A percentile compares a stretch with the other conserved stretches of the same genome.
These are phyloP conservation scores for Hypomyces perniciosus DNA, from an alignment of 2,329 filamentous ascomycete species.

Conservation along the genomic window DNA sequence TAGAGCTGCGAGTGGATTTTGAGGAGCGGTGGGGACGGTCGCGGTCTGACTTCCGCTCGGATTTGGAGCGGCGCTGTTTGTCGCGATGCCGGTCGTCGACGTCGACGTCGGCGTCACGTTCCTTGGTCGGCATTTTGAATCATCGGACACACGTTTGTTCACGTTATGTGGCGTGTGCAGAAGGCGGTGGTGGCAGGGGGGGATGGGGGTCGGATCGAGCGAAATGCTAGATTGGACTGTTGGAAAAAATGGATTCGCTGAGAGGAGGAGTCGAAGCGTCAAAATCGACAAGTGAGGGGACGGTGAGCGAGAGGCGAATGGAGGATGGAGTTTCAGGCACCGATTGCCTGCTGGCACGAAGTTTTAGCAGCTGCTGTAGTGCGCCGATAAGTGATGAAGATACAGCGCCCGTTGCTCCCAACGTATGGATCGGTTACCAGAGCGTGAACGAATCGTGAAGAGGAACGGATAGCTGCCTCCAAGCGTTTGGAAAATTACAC, in stretches of 20 bases:
- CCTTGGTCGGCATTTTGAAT: constrained; percentile 35
- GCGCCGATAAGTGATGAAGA: no score
- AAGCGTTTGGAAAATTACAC: no score
- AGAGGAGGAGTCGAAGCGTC: not conserved
- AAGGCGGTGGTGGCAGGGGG: not conserved
- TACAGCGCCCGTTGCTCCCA: no score
- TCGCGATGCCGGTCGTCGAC: constrained; percentile 34
- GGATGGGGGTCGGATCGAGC: not conserved
- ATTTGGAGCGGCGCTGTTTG: constrained; percentile 34
- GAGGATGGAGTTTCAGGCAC: no score
- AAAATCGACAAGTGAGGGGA: constrained; percentile 4
- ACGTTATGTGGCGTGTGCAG: not conserved
- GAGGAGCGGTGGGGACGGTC: constrained; percentile 26
- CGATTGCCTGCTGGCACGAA: no score
- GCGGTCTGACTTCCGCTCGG: constrained; percentile 30
- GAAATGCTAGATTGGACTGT: not conserved
- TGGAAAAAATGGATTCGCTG: no score
- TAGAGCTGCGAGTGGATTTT: constrained; percentile 37
- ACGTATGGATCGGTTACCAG: no score
- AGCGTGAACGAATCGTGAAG: no score
- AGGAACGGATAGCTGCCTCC: no score
- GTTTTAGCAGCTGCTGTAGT: no score
- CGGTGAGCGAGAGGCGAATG: constrained; percentile 2
- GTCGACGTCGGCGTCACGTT: constrained; percentile 35
- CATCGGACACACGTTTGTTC: constrained; percentile 20